Evolutionary conservation across 2,329 filamentous ascomycete genomes (phyloP).

Genomic region (Alternaria longipes): DNA sequence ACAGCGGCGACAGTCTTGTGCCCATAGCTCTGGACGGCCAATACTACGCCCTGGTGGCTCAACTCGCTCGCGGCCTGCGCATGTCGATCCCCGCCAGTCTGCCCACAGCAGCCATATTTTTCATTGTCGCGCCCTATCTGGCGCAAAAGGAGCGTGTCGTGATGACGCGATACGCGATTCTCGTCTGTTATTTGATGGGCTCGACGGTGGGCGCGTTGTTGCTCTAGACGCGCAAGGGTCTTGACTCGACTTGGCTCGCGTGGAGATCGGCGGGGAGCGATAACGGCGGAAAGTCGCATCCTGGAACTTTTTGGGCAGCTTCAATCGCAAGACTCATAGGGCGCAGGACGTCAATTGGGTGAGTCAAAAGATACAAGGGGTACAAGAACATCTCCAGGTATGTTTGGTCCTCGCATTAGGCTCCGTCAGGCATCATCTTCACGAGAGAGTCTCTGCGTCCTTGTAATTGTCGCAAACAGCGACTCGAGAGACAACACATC

Average conservation of each 20-base stretch:
- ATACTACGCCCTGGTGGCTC: constrained; percentile 17
- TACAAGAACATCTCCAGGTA: constrained; percentile 16
- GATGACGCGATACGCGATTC: constrained; percentile 28
- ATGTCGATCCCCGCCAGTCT: constrained; percentile 31
- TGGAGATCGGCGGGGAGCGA: constrained; percentile 22
- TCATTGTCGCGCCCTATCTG: constrained; percentile 32
- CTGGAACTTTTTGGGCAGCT: constrained; percentile 13
- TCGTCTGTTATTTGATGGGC: constrained; percentile 37
- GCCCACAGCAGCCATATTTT: constrained; percentile 31
- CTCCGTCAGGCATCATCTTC: neutral
- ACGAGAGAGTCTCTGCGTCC: neutral
- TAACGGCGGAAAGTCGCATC: constrained; percentile 26
- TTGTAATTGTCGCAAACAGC: constrained; percentile 4
- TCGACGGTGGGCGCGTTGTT: constrained; percentile 31
- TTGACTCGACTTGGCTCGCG: constrained; percentile 15
- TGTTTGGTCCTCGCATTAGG: neutral
- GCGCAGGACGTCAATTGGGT: constrained; percentile 32
- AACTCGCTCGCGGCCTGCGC: constrained; percentile 30
- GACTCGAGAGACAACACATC: neutral
- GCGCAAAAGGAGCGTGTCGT: constrained; percentile 26
- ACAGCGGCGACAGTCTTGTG: constrained; percentile 19
- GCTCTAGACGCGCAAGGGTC: constrained; percentile 16
- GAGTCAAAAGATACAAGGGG: constrained; percentile 11
- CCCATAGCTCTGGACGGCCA: neutral
- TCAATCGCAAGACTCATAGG: constrained; percentile 18